Percentiles rank a stretch among this genome's conserved stretches.
These are phyloP conservation scores for Artemisia annua DNA, from an alignment of 129 eudicot genomes.

Conservation along the genomic window DNA sequence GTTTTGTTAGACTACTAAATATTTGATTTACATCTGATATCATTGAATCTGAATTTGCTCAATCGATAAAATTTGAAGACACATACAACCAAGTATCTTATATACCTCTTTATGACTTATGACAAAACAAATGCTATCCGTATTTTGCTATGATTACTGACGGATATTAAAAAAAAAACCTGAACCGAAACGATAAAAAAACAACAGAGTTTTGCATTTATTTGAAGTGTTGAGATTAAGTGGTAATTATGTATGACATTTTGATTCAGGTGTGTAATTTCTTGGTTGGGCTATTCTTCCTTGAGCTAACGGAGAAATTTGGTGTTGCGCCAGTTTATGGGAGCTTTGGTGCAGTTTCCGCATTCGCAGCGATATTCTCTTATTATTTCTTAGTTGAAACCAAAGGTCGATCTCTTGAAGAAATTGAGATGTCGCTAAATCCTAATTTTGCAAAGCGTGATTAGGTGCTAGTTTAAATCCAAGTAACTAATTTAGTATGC, in stretches of 20 bases:
- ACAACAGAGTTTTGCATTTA: background rate
- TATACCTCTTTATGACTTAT: background rate
- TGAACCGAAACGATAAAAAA: too few species aligned
- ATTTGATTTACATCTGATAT: background rate
- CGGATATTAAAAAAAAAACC: too few species aligned
- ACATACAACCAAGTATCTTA: too few species aligned
- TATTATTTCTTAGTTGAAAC: constrained; percentile 69
- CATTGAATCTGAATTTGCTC: background rate
- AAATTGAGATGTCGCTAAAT: constrained; percentile 72
- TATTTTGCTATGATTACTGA: too few species aligned
- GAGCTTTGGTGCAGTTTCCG: constrained; percentile 67
- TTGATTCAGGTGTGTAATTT: constrained; percentile 65
- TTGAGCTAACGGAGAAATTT: constrained; percentile 62
- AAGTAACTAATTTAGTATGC: background rate
- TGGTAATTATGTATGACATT: constrained; percentile 15
- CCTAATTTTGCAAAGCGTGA: constrained; percentile 32
- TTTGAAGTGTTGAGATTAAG: constrained; percentile 8
- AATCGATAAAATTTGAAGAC: too few species aligned
- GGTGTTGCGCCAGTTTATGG: constrained; percentile 81
- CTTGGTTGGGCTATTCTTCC: constrained; percentile 80
- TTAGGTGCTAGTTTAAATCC: background rate
- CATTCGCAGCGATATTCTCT: constrained; percentile 72
- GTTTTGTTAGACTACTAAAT: background rate
- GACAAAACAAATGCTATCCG: too few species aligned
- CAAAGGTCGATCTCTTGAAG: constrained; percentile 88